A percentile compares a stretch with the other conserved stretches of the same genome.
These are phyloP conservation scores for Komagataella pastoris DNA, from an alignment of 805 yeast genomes.

Conservation along the genomic window DNA sequence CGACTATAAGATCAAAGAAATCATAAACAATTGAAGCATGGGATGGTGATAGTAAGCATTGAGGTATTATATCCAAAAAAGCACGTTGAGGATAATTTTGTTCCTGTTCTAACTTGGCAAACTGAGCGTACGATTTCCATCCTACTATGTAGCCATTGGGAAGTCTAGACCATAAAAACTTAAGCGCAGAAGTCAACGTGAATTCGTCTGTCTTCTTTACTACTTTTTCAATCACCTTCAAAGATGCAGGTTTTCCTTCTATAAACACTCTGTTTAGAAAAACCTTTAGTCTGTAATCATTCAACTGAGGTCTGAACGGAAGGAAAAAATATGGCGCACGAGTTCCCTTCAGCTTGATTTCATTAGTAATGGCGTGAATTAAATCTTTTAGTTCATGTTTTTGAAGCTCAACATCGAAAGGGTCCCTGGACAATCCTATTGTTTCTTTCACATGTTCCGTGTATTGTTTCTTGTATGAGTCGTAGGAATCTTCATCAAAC, in stretches of 20 bases:
- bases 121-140: slow-evolving; percentile 71
- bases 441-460: neutral
- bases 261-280: slow-evolving; percentile 51
- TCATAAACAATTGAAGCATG: slow-evolving; percentile 87
- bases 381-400: slow-evolving; percentile 55
- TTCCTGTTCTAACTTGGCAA: slow-evolving; percentile 49
- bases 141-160: slow-evolving; percentile 74
- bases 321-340: slow-evolving; percentile 62
- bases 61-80: slow-evolving; percentile 73
- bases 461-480: neutral
- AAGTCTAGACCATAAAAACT: slow-evolving; percentile 78
- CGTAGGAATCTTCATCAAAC: neutral
- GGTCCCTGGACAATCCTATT: neutral
- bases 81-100: slow-evolving; percentile 60
- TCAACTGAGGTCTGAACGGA: slow-evolving; percentile 64
- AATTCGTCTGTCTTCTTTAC: slow-evolving; percentile 47
- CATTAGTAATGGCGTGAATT: slow-evolving; percentile 59
- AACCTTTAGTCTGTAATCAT: slow-evolving; percentile 42
- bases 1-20: slow-evolving; percentile 68
- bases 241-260: slow-evolving; percentile 33
- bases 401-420: slow-evolving; percentile 29
- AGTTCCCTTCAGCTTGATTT: slow-evolving; percentile 56
- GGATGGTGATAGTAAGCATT: slow-evolving; percentile 67
- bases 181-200: slow-evolving; percentile 60
- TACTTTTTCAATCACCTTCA: slow-evolving; percentile 23